phyloP scores from a whole-genome alignment of 306 rosid species.

The Glycine latifolia region DNA sequence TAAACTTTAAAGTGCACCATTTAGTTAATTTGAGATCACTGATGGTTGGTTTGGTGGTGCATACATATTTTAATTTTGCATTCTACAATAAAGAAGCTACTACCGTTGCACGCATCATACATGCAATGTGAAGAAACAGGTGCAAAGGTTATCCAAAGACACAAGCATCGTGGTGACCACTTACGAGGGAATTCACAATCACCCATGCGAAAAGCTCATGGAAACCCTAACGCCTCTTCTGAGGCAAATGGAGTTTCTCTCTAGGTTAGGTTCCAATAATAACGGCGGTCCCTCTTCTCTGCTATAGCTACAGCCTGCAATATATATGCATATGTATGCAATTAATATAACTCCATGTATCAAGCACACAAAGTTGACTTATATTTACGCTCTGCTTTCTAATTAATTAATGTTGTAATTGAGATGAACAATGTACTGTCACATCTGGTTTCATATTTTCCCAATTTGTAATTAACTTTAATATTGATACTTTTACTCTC shows the following conservation, averaged over 20 bases:
- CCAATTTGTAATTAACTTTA: no score
- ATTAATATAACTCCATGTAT: background rate
- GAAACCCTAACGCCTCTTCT: constrained; percentile 94
- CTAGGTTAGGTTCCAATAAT: constrained; percentile 48
- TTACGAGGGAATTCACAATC: constrained; percentile 89
- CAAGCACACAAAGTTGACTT: background rate
- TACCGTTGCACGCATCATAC: constrained; percentile 91
- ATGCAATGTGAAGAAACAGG: constrained; percentile 92
- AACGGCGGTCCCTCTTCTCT: background rate
- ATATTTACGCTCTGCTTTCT: background rate
- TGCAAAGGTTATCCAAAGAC: constrained; percentile 88
- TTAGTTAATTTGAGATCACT: background rate
- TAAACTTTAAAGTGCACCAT: background rate
- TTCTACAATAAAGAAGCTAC: constrained; percentile 69
- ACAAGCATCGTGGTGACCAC: constrained; percentile 92
- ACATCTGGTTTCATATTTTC: background rate
- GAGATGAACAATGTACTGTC: background rate
- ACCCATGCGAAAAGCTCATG: constrained; percentile 90
- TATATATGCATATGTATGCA: background rate
- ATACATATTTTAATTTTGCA: constrained; percentile 52
- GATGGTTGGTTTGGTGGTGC: background rate
- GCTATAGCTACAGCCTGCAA: background rate
- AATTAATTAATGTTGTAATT: background rate
- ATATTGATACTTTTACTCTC: no score
- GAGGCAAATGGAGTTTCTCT: constrained; percentile 85